Evolutionary conservation across 768 basidiomycete species (phyloP).

Genomic region (Mycena filopes): DNA sequence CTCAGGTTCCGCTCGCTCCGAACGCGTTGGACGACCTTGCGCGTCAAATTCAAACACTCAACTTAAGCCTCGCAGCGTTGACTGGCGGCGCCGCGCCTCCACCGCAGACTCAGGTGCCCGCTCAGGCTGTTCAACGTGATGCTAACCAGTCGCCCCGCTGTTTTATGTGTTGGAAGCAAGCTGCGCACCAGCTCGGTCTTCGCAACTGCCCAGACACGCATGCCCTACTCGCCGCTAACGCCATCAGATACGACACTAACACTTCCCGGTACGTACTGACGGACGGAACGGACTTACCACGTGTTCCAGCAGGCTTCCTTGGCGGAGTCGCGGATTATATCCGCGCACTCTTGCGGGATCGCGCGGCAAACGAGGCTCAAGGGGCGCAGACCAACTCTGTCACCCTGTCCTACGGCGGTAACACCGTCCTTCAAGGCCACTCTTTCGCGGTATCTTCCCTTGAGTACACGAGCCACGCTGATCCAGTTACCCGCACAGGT

Average conservation of each 20-base stretch:
- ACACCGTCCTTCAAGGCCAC: neutral
- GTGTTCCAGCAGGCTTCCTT: neutral
- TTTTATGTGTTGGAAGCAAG: constrained; percentile 5
- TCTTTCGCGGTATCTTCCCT: constrained; percentile 24
- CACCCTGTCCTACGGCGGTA: neutral
- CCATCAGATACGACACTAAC: neutral
- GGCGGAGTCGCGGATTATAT: constrained; percentile 19
- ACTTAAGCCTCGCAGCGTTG: neutral
- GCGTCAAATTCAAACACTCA: neutral
- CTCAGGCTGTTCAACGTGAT: neutral
- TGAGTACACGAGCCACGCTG: neutral
- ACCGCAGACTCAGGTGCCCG: neutral
- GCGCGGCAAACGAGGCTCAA: constrained; percentile 5
- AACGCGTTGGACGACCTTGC: constrained; percentile 2
- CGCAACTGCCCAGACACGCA: neutral
- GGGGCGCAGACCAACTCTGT: neutral
- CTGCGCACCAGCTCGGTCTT: neutral
- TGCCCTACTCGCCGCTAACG: neutral
- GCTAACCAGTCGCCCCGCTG: neutral
- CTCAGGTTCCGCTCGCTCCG: neutral
- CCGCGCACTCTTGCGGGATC: neutral
- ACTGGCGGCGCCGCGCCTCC: neutral
- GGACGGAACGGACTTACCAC: neutral
- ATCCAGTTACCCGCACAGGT: constrained; percentile 5
- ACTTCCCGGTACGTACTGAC: neutral